A percentile compares a stretch with the other conserved stretches of the same genome.
These are phyloP conservation scores for Brettanomyces bruxellensis DNA, from an alignment of 805 yeast genomes.

Conservation along the genomic window DNA sequence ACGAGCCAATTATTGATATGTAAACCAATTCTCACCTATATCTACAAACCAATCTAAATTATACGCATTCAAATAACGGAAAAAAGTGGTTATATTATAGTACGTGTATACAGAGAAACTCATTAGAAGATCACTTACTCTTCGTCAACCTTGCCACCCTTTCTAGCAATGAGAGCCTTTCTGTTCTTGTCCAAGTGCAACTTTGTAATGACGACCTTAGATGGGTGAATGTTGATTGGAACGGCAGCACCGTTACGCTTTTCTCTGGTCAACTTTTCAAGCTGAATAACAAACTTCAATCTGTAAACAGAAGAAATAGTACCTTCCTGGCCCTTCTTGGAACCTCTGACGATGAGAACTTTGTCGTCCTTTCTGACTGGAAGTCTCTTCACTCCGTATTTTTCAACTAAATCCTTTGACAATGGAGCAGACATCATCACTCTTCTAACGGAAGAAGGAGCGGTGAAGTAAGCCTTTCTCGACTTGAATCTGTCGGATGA, in stretches of 20 bases:
- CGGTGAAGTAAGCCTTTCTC: slow-evolving; percentile 99
- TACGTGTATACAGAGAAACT: background rate
- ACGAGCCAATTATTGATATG: slow-evolving; percentile 12
- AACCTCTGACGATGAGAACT: slow-evolving; percentile 94
- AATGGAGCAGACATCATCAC: slow-evolving; percentile 94
- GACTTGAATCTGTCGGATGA: slow-evolving; percentile 98
- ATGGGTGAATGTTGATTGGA: slow-evolving; percentile 96
- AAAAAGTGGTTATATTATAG: slow-evolving; percentile 3
- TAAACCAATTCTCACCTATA: background rate
- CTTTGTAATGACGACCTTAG: slow-evolving; percentile 98
- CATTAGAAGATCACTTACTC: slow-evolving; percentile 11
- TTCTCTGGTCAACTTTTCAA: slow-evolving; percentile 95
- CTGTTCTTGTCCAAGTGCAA: slow-evolving; percentile 98
- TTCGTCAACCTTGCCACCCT: slow-evolving; percentile 96
- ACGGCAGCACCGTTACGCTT: slow-evolving; percentile 97
- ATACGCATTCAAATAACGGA: too few relatives aligned
- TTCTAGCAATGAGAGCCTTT: slow-evolving; percentile 93
- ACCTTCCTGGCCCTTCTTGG: slow-evolving; percentile 99
- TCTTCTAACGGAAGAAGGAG: slow-evolving; percentile 96
- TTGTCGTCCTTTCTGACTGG: slow-evolving; percentile 98
- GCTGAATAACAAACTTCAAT: slow-evolving; percentile 93
- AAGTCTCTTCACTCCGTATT: slow-evolving; percentile 90
- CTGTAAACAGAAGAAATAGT: slow-evolving; percentile 97
- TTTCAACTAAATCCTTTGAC: slow-evolving; percentile 96
- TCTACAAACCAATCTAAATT: background rate